Conservation (phyloP, 1,284 basidiomycete species). For the Amylostereum chailletii region DNA sequence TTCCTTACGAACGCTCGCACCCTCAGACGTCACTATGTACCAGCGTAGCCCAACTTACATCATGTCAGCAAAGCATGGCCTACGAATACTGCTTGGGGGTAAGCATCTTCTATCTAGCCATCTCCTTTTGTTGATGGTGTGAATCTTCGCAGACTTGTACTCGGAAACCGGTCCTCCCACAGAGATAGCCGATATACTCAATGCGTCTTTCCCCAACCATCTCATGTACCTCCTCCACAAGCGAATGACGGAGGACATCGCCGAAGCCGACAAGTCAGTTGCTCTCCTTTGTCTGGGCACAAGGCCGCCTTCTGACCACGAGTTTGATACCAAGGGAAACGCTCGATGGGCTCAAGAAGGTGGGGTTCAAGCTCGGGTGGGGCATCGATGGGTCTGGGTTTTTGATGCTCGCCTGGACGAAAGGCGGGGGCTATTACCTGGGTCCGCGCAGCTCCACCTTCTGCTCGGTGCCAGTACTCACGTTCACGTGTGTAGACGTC, state of each 20-base stretch:
- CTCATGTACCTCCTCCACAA: slow-evolving; percentile 36
- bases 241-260: slow-evolving; percentile 38
- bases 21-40: slow-evolving; percentile 47
- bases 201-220: slow-evolving; percentile 40
- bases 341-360: slow-evolving; percentile 44
- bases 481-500: not conserved
- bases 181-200: slow-evolving; percentile 44
- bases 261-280: slow-evolving; percentile 37
- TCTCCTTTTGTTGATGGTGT: not conserved
- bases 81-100: slow-evolving; percentile 27
- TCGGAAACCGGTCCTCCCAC: slow-evolving; percentile 36
- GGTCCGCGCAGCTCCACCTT: slow-evolving; percentile 16
- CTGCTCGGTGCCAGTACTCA: not conserved
- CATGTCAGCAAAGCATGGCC: slow-evolving; percentile 41
- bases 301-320: not conserved
- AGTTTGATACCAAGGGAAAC: slow-evolving; percentile 33
- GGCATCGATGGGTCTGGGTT: slow-evolving; percentile 51
- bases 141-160: slow-evolving; percentile 34
- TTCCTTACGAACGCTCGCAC: not conserved
- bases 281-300: not conserved
- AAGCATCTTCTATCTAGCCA: slow-evolving; percentile 8
- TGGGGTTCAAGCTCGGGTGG: slow-evolving; percentile 50
- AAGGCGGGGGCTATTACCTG: slow-evolving; percentile 35
- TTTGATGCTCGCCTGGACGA: slow-evolving; percentile 28
- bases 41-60: slow-evolving; percentile 58